Percentiles rank a stretch among this genome's conserved stretches.
Evolutionary conservation across 352 stramenopile genomes (phyloP).

Genomic region (Phytopythium sindhum): DNA sequence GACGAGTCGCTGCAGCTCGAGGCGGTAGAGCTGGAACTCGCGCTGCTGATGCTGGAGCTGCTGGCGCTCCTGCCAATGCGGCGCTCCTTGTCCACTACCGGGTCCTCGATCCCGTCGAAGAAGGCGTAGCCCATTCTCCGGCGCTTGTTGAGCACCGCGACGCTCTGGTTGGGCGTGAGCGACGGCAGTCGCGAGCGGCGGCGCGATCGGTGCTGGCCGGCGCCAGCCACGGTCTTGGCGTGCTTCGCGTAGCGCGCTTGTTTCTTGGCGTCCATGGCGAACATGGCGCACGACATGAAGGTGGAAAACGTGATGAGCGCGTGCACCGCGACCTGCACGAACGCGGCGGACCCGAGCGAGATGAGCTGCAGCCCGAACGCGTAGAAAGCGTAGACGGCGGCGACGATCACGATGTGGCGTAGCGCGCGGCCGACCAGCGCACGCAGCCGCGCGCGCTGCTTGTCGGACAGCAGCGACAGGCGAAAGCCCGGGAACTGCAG

Average conservation of each 20-base stretch:
- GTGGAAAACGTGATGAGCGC: constrained; percentile 50
- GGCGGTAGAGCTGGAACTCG: neutral
- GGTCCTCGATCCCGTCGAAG: constrained; percentile 5
- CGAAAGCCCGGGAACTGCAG: constrained; percentile 63
- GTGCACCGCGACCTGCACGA: constrained; percentile 31
- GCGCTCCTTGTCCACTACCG: neutral
- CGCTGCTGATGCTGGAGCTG: neutral
- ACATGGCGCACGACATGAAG: constrained; percentile 36
- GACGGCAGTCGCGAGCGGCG: constrained; percentile 18
- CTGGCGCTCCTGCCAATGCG: neutral
- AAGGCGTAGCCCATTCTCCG: constrained; percentile 11
- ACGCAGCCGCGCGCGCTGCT: constrained; percentile 5
- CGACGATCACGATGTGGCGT: constrained; percentile 20
- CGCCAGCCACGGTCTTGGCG: neutral
- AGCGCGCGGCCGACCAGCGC: constrained; percentile 23
- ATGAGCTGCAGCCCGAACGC: constrained; percentile 26
- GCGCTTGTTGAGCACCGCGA: constrained; percentile 5
- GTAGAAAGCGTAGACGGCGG: constrained; percentile 24
- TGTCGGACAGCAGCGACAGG: constrained; percentile 30
- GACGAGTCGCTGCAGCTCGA: constrained; percentile 1
- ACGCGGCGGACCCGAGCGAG: constrained; percentile 16
- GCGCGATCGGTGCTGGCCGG: neutral
- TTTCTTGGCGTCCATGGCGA: constrained; percentile 24
- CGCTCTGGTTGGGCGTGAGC: constrained; percentile 17
- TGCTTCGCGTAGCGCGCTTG: neutral